Base-by-base conservation (phyloP, 495 filamentous ascomycete genomes). In the Penicillium flavigenum region DNA sequence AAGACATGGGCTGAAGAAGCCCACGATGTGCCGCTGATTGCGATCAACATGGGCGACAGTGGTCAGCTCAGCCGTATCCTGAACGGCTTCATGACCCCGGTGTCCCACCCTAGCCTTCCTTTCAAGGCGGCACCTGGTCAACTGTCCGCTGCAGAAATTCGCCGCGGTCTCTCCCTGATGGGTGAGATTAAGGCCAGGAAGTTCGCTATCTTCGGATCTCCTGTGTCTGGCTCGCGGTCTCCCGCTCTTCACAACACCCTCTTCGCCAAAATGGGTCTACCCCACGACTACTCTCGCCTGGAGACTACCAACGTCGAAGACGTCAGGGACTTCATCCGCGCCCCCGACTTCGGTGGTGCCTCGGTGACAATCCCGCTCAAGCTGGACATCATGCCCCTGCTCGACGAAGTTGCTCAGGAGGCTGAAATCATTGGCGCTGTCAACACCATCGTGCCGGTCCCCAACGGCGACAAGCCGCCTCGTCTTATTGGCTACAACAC, bases 341-440 rank as follows among this genome's bases (percentile, higher is more conserved):
- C 83, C 3, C 75, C 86, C 0, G 77, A 88, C 57, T 98, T 99
- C 63, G 94, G 95, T 19, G 94, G 94, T 44, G 92, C 89, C 0
- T 96, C 91, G 1, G 91, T 98, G 44, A 99, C 94, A 1, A 98
- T 98, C 42, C 94, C 94, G 2, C 81, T 98, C 48, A 99, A 99
- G 74, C 76, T 95, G 10, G 89, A 92, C 69, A 86, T 97, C 54
- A 89, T 94, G 75, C 80, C 85, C 0, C 74, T 92, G 12, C 77
- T 98, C 22, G 92, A 98, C 66, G 83, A 87, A 52, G 76, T 96
- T 48, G 82, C 87, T 0, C 80, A 86, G 9, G 90, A 92, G 51
- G 95, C 91, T 16, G 81, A 81, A 56, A 74, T 85, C 51, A 97
- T 98, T 62, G 94, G 94, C 22, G 94, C 94, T 10, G 88, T 99